Conservation (phyloP, 2,329 filamentous ascomycete species). For the Neopestalotiopsis rosae region DNA sequence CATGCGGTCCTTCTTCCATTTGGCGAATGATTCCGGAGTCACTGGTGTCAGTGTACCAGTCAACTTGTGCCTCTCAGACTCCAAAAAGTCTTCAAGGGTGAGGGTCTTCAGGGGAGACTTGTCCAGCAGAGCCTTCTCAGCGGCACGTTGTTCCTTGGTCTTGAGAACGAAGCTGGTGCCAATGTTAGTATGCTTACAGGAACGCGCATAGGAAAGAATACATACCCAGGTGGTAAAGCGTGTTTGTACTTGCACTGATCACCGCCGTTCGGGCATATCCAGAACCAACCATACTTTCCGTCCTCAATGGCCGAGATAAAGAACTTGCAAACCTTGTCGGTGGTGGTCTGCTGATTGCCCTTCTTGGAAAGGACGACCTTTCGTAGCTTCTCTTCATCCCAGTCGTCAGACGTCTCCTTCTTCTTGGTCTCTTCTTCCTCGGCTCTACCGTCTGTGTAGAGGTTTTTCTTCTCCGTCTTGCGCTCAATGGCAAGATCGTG, state of each 20-base stretch:
- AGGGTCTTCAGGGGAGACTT: constrained; percentile 94
- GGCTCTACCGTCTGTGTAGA: constrained; percentile 85
- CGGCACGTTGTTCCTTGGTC: constrained; percentile 94
- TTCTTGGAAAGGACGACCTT: constrained; percentile 95
- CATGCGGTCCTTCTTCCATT: constrained; percentile 94
- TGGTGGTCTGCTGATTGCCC: constrained; percentile 92
- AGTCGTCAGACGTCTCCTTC: constrained; percentile 90
- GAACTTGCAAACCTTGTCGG: constrained; percentile 98
- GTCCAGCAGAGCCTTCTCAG: constrained; percentile 94
- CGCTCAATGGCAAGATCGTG: constrained; percentile 90
- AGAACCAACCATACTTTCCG: constrained; percentile 99
- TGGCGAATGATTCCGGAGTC: constrained; percentile 88
- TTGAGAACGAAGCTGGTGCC: constrained; percentile 84
- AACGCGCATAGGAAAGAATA: constrained; percentile 29
- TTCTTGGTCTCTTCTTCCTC: constrained; percentile 81
- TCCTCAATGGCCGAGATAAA: constrained; percentile 98
- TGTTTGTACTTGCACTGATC: constrained; percentile 99
- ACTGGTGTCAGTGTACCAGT: constrained; percentile 92
- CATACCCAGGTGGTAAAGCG: constrained; percentile 90
- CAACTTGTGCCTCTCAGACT: constrained; percentile 94
- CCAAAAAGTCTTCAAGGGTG: constrained; percentile 95
- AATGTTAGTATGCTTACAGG: constrained; percentile 18
- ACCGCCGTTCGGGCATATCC: constrained; percentile 94
- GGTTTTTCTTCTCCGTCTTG: constrained; percentile 88
- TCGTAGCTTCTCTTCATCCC: constrained; percentile 95